Conservation (phyloP, 371 early-diverging fungal species). For the Thermomucor indicae-seudaticae region DNA sequence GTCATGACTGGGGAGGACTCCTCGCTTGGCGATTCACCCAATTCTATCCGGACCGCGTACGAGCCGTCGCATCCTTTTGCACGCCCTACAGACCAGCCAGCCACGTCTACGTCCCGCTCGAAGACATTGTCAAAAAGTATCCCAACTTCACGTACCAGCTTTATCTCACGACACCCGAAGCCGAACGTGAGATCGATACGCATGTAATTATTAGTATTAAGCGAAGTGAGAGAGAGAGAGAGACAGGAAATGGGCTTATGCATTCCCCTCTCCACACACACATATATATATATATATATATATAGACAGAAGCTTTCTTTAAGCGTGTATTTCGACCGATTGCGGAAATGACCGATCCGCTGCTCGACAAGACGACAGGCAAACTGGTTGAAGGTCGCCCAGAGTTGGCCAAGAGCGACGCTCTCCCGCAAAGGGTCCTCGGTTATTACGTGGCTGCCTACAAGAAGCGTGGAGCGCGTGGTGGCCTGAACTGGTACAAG, state of each 20-base stretch:
- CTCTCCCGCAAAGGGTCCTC: constrained; percentile 21
- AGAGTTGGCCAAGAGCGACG: constrained; percentile 16
- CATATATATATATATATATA: neutral
- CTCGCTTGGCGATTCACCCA: constrained; percentile 66
- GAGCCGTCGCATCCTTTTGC: constrained; percentile 59
- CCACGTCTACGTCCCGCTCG: constrained; percentile 29
- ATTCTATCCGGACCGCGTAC: constrained; percentile 61
- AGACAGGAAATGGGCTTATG: neutral
- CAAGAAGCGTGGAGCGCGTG: constrained; percentile 27
- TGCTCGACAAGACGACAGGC: constrained; percentile 20
- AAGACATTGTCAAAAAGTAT: constrained; percentile 42
- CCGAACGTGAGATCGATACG: constrained; percentile 37
- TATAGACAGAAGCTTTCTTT: constrained; percentile 25
- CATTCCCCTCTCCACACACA: neutral
- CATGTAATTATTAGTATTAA: constrained; percentile 3
- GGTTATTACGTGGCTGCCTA: constrained; percentile 36
- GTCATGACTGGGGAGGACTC: constrained; percentile 79
- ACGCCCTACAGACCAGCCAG: constrained; percentile 57
- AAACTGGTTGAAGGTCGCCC: constrained; percentile 26
- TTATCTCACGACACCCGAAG: constrained; percentile 31
- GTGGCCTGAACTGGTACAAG: constrained; percentile 44
- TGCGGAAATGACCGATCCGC: constrained; percentile 6
- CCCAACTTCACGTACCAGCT: constrained; percentile 63
- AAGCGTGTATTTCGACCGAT: constrained; percentile 26
- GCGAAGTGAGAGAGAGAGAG: neutral